phyloP scores from a whole-genome alignment of 1,284 basidiomycete genomes.

The Trichosporon faecale region DNA sequence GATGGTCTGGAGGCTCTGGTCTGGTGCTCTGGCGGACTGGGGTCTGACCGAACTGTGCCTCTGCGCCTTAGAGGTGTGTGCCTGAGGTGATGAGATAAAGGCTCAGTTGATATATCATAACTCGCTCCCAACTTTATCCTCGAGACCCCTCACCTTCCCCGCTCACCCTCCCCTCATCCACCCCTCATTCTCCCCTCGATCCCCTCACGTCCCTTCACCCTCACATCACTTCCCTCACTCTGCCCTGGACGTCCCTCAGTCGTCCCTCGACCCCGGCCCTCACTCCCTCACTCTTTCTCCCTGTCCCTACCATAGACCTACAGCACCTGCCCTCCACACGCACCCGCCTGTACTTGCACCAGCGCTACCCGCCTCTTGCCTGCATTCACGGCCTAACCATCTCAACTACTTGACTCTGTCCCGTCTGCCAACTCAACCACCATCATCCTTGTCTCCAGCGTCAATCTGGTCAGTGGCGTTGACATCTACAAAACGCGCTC shows the following conservation, averaged over 20 bases:
- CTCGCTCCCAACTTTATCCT: constrained; percentile 6
- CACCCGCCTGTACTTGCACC: background rate
- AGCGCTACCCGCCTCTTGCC: background rate
- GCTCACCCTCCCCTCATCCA: background rate
- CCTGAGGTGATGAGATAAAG: constrained; percentile 11
- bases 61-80: constrained; percentile 2
- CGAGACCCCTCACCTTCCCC: background rate
- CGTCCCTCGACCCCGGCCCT: background rate
- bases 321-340: no score
- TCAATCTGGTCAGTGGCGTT: background rate
- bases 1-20: background rate
- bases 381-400: background rate
- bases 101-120: constrained; percentile 1
- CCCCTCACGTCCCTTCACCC: background rate
- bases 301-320: background rate
- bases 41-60: constrained; percentile 10
- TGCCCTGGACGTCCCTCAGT: background rate
- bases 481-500: background rate
- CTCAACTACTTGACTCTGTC: background rate
- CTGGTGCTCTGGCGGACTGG: background rate
- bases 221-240: background rate
- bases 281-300: background rate
- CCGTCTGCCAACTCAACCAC: background rate
- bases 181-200: background rate
- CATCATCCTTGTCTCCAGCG: background rate